Evolutionary conservation across 2,329 filamentous ascomycete genomes (phyloP).

Genomic region (Claviceps citrina): DNA sequence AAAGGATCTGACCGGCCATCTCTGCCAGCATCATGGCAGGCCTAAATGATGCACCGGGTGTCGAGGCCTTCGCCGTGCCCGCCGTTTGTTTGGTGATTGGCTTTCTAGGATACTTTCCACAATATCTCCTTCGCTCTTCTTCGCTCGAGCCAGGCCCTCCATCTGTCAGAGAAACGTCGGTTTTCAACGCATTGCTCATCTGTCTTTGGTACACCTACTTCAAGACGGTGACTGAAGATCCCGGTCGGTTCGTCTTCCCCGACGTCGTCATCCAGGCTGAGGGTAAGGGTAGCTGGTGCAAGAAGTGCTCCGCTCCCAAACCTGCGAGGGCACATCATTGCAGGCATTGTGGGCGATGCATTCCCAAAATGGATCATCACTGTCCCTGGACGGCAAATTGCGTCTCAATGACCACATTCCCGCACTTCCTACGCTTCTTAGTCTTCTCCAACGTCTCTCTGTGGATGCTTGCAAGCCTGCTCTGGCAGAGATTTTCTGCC

Average conservation of each 20-base stretch:
- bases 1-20: neutral
- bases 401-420: conserved; percentile 67
- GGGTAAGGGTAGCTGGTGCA: conserved; percentile 44
- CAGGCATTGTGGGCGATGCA: conserved; percentile 56
- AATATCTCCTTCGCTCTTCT: conserved; percentile 48
- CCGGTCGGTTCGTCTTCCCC: conserved; percentile 37
- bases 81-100: conserved; percentile 48
- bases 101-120: conserved; percentile 58
- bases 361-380: conserved; percentile 75
- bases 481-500: conserved; percentile 41
- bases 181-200: conserved; percentile 51
- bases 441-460: conserved; percentile 51
- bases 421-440: conserved; percentile 69
- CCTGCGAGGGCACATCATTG: conserved; percentile 72
- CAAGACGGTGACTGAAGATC: conserved; percentile 39
- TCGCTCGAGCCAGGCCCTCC: conserved; percentile 46
- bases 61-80: conserved; percentile 50
- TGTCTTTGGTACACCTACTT: conserved; percentile 58
- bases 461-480: conserved; percentile 42
- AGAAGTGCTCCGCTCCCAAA: conserved; percentile 59
- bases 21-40: conserved; percentile 22
- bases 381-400: conserved; percentile 78
- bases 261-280: conserved; percentile 20
- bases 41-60: conserved; percentile 24
- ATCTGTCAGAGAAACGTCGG: conserved; percentile 36